Base-by-base conservation (phyloP, 2,329 filamentous ascomycete species). In the Microcyclospora pomicola region DNA sequence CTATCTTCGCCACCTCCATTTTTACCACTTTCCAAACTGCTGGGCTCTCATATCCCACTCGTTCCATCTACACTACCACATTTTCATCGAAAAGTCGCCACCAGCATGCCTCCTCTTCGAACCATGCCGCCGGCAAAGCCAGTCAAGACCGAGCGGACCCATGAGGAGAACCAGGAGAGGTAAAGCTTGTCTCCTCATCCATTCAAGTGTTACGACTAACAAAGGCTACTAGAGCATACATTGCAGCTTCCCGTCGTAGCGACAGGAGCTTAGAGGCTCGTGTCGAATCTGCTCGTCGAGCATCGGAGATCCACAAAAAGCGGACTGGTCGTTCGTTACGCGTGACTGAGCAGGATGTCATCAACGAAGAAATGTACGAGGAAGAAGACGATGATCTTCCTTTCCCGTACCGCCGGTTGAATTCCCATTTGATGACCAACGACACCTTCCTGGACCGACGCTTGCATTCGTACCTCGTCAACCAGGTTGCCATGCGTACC, bases 341-440 rank as follows among this genome's bases (percentile, higher is more conserved):
- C 49, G 82, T 95, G 41, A 86, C 80, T 16, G 81, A 87, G 59
- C 74, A 91, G 52, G 86, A 91, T 61, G 86, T 94, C 10, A 67
- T 82, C 49, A 86, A 84, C 45, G 87, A 94, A 58, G 85, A 92
- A 58, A 93, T 94, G 84, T 95, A 95, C 55, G 86, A 94, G 53
- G 87, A 94, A 59, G 83, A 93, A 53, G 86, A 93, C 37, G 83
- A 93, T 49, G 82, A 87, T 40, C 56, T 83, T 15, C 77, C 80
- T 1, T 69, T 75, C 42, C 74, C 76, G 38, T 82, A 77, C 53
- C 69, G 75, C 41, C 65, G 75, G 11, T 63, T 84, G 27, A 74
- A 73, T 11, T 68, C 73, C 2, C 71, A 78, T 49, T 62, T 82
- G 41, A 69, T 75, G 47, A 78, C 72, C 2, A 65, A 64, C 12